Conservation (phyloP, 192 early-diverging fungal species). For the Coemansia biformis region DNA sequence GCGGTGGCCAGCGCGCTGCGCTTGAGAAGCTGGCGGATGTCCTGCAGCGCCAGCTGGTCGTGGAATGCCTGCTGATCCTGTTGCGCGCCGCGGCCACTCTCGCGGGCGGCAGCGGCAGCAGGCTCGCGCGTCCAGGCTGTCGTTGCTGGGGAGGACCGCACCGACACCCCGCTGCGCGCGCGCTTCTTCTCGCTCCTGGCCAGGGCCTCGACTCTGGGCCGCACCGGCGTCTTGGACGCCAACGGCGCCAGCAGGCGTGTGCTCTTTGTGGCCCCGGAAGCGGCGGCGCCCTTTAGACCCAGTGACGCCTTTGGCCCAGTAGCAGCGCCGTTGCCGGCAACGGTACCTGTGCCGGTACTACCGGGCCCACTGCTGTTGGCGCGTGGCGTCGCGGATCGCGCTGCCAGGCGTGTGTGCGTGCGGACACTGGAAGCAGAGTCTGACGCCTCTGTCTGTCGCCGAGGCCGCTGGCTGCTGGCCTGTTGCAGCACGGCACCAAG, state of each 20-base stretch:
- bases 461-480: constrained; percentile 4
- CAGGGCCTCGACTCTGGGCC: constrained; percentile 5
- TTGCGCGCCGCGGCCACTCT: neutral
- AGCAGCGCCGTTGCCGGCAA: too few species aligned
- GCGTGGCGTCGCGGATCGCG: neutral
- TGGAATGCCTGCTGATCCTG: neutral
- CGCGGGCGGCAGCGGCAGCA: neutral
- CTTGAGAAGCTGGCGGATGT: constrained; percentile 14
- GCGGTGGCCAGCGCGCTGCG: constrained; percentile 6
- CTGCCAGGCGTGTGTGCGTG: constrained; percentile 10
- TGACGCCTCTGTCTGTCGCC: neutral
- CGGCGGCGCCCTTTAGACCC: neutral
- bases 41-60: constrained; percentile 1
- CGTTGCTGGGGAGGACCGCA: constrained; percentile 6
- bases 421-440: constrained; percentile 10
- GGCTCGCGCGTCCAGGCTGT: constrained; percentile 3
- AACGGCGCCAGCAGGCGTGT: neutral
- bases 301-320: neutral
- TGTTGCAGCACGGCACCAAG: neutral
- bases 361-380: neutral
- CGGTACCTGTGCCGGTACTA: neutral
- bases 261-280: neutral
- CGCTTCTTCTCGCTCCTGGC: constrained; percentile 40
- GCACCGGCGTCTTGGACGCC: constrained; percentile 19
- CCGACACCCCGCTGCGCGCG: constrained; percentile 26